Conservation (phyloP, 148 eudicot genomes). For the Rhododendron molle region DNA sequence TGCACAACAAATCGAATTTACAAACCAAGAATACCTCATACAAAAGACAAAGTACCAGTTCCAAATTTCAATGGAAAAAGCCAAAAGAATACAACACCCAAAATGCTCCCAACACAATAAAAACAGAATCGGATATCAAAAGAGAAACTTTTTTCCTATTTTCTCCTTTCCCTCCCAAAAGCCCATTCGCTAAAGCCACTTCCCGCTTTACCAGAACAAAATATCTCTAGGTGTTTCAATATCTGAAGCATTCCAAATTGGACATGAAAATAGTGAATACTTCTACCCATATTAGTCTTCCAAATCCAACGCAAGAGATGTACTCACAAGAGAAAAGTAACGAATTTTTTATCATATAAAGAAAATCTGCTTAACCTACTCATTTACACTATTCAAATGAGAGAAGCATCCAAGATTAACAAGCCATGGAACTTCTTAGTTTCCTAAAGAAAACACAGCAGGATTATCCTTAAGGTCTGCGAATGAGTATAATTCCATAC, state of each 20-base stretch:
- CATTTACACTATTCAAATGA: neutral
- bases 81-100: neutral
- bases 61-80: neutral
- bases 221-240: neutral
- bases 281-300: neutral
- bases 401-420: neutral
- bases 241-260: neutral
- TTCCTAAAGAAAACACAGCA: neutral
- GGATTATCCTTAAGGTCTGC: neutral
- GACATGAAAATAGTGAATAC: neutral
- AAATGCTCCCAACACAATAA: neutral
- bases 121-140: neutral
- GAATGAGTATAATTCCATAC: neutral
- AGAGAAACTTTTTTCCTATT: neutral
- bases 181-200: neutral
- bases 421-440: neutral
- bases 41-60: neutral
- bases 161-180: neutral
- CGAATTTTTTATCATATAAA: neutral
- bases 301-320: too few relatives aligned
- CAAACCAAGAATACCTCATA: neutral
- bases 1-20: constrained; percentile 16
- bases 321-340: too few relatives aligned
- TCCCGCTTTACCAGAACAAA: neutral
- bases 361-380: neutral